Evolutionary conservation across 1,284 basidiomycete genomes (phyloP), one percentile per base, ranked within the genome.

Genomic region (Rhodofomes roseus): DNA sequence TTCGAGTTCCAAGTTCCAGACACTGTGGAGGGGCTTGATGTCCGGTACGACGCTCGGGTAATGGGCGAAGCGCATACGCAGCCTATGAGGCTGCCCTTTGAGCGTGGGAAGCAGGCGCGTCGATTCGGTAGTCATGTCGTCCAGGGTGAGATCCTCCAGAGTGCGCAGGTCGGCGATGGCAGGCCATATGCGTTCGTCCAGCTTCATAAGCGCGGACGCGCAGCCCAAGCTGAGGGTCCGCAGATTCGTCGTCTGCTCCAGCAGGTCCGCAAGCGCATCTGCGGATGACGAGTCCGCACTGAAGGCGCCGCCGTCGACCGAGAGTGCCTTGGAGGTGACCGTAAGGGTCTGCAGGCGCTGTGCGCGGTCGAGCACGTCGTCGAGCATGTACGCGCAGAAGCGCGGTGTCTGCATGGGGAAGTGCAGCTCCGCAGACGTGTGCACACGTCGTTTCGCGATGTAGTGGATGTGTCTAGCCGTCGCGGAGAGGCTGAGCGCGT

Each of bases 401-500:
- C 29, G 50, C 5, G 50, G 50, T 2, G 50, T 52, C 50, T 52
- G 50, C 31, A 23, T 22, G 20, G 50, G 50, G 36, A 37, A 52
- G n/a, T 22, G 31, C 8, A 52, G 34, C 50, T 52, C 34, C 18
- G 22, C 50, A 18, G 31, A 18, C 5, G 34, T 36, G 50, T 52
- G 50, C 50, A 52, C 50, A 20, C 34, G 50, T 36, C 50, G 50
- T 36, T 37, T 43, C 6, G 62, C 54, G 25, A 63, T 60, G 60
- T 60, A 54, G 37, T 60, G 54, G 23, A 62, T 22, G 40, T 56
- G 58, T 5, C 55, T 58, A 20, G 62, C 36, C 22, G 60, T 61
- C 43, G 61, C 60, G 20, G 62, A 61, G 40, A 63, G 54, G 55
- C 56, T 61, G 54, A 63, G 59, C 29, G 62, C 62, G 54, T 63